phyloP scores from a whole-genome alignment of 208 protist species.

The Trypanosomatidae sp. region DNA sequence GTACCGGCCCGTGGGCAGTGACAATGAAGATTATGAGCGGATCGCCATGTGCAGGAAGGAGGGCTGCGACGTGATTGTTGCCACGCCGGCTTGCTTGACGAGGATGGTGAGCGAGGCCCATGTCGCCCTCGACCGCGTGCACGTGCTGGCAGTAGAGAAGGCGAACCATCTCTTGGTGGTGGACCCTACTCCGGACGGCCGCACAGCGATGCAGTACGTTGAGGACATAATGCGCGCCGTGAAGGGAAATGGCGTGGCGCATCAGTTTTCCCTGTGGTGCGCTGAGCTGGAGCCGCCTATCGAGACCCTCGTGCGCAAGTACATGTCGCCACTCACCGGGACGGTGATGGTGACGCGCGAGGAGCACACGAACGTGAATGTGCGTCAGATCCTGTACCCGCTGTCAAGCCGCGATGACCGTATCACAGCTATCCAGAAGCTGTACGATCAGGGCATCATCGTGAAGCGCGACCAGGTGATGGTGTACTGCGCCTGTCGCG shows the following conservation, averaged over 20 bases:
- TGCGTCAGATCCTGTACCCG: slow-evolving; percentile 62
- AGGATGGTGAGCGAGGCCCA: slow-evolving; percentile 40
- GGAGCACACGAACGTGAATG: slow-evolving; percentile 52
- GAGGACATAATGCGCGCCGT: slow-evolving; percentile 79
- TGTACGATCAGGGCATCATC: slow-evolving; percentile 71
- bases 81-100: slow-evolving; percentile 78
- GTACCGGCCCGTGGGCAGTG: slow-evolving; percentile 4
- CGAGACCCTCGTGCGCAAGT: slow-evolving; percentile 61
- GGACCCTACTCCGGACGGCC: slow-evolving; percentile 14
- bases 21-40: slow-evolving; percentile 76
- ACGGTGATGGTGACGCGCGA: slow-evolving; percentile 71
- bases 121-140: slow-evolving; percentile 70
- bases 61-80: slow-evolving; percentile 92
- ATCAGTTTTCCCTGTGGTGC: slow-evolving; percentile 95
- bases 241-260: slow-evolving; percentile 43
- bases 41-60: slow-evolving; percentile 54
- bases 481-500: slow-evolving; percentile 73
- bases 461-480: slow-evolving; percentile 73
- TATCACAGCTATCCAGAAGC: slow-evolving; percentile 44
- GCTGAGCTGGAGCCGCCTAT: slow-evolving; percentile 60
- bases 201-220: slow-evolving; percentile 57
- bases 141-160: slow-evolving; percentile 95
- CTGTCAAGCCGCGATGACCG: slow-evolving; percentile 44
- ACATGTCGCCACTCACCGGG: slow-evolving; percentile 67
- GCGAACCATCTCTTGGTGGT: slow-evolving; percentile 96